phyloP scores from a whole-genome alignment of 495 filamentous ascomycete genomes.

The Usnea hakonensis region DNA sequence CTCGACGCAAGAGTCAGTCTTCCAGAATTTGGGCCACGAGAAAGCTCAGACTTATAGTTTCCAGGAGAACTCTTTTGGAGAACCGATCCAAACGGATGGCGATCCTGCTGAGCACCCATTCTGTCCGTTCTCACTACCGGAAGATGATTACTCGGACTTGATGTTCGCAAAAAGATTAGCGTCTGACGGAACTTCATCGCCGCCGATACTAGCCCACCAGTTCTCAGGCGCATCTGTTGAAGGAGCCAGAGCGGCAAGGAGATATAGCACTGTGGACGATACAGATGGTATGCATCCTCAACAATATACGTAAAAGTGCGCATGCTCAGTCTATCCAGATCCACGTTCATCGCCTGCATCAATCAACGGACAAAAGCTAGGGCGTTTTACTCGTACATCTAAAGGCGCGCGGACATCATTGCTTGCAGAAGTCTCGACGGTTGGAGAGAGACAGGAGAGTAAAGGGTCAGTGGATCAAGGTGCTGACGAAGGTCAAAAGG shows the following conservation, averaged over 20 bases:
- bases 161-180: constrained; percentile 64
- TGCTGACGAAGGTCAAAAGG: constrained; percentile 33
- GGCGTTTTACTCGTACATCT: constrained; percentile 32
- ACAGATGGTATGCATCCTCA: constrained; percentile 44
- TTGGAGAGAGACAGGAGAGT: constrained; percentile 24
- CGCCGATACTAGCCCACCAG: constrained; percentile 42
- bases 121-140: constrained; percentile 67
- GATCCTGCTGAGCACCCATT: constrained; percentile 48
- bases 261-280: constrained; percentile 41
- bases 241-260: constrained; percentile 31
- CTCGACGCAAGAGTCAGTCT: constrained; percentile 71
- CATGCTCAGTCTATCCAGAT: constrained; percentile 29
- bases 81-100: constrained; percentile 56
- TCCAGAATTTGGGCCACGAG: background rate
- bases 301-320: constrained; percentile 9
- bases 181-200: constrained; percentile 50
- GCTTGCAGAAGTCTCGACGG: constrained; percentile 37
- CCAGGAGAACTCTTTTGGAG: constrained; percentile 43
- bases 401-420: constrained; percentile 37
- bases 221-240: constrained; percentile 16
- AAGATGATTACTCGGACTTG: constrained; percentile 65
- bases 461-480: constrained; percentile 22
- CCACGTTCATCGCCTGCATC: constrained; percentile 44
- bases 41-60: background rate
- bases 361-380: constrained; percentile 38